These are phyloP conservation scores for Magnolia kwangsiensis DNA, from an alignment of 164 flowering plant genomes.

Conservation along the genomic window DNA sequence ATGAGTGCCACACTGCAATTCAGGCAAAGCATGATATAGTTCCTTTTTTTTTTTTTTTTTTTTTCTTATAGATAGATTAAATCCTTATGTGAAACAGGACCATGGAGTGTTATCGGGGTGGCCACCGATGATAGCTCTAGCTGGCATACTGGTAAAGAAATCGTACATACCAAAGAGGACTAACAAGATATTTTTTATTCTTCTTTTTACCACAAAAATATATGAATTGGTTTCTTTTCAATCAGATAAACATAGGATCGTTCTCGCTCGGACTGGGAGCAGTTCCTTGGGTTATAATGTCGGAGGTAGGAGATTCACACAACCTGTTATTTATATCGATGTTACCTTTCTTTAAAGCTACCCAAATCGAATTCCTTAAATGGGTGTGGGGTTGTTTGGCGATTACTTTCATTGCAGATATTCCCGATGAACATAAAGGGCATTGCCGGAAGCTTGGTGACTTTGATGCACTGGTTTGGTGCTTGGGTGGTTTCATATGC, in stretches of 20 bases:
- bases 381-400: background rate
- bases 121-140: constrained; percentile 55
- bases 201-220: background rate
- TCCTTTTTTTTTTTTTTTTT: background rate
- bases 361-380: background rate
- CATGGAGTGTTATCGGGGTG: constrained; percentile 34
- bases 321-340: background rate
- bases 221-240: background rate
- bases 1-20: background rate
- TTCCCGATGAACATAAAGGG: constrained; percentile 90
- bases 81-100: constrained; percentile 30
- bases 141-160: constrained; percentile 66
- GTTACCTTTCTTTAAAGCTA: background rate
- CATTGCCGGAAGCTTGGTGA: constrained; percentile 82
- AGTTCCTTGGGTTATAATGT: constrained; percentile 94
- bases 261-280: constrained; percentile 92
- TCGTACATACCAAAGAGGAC: too few relatives aligned
- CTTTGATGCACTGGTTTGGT: constrained; percentile 82
- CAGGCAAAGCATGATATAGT: background rate
- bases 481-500: constrained; percentile 80
- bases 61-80: background rate
- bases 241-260: constrained; percentile 56
- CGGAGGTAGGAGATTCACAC: constrained; percentile 60
- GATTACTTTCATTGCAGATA: constrained; percentile 42
- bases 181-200: background rate